phyloP scores from a whole-genome alignment of 257 asterid genomes.

The Schizonepeta tenuifolia region DNA sequence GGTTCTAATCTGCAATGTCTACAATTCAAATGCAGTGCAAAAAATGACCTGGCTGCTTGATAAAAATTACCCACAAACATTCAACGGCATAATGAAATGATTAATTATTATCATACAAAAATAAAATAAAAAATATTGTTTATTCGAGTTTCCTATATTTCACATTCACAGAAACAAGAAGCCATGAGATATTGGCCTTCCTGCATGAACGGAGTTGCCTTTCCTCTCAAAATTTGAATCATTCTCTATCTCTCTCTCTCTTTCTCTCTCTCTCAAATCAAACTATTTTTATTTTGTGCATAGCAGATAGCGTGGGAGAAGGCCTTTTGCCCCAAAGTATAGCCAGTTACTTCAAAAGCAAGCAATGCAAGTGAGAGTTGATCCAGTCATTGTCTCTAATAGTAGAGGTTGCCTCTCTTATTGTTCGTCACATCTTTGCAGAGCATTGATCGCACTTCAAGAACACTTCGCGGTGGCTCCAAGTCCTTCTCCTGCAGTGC shows the following conservation, averaged over 20 bases:
- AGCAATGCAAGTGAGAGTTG: neutral
- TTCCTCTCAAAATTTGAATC: neutral
- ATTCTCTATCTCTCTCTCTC: no score
- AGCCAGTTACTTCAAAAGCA: neutral
- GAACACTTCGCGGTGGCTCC: slow-evolving; percentile 74
- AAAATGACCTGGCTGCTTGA: no score
- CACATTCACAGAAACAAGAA: slow-evolving; percentile 23
- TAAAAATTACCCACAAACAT: neutral
- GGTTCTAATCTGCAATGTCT: no score
- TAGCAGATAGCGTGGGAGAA: neutral
- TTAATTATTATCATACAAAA: neutral
- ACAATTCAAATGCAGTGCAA: no score
- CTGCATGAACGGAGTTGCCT: neutral
- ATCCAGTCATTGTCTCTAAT: slow-evolving; percentile 36
- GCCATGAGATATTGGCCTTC: slow-evolving; percentile 37
- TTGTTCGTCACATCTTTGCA: slow-evolving; percentile 71
- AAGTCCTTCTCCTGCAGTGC: slow-evolving; percentile 75
- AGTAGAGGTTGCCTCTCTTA: slow-evolving; percentile 65
- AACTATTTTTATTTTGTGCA: neutral
- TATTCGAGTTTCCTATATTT: slow-evolving; percentile 9
- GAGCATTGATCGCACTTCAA: slow-evolving; percentile 92
- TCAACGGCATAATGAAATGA: neutral
- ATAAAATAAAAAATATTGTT: neutral
- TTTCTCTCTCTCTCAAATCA: neutral
- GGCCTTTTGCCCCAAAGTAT: neutral